phyloP scores from a whole-genome alignment of 352 stramenopile genomes.

The Phytophthora kernoviae region DNA sequence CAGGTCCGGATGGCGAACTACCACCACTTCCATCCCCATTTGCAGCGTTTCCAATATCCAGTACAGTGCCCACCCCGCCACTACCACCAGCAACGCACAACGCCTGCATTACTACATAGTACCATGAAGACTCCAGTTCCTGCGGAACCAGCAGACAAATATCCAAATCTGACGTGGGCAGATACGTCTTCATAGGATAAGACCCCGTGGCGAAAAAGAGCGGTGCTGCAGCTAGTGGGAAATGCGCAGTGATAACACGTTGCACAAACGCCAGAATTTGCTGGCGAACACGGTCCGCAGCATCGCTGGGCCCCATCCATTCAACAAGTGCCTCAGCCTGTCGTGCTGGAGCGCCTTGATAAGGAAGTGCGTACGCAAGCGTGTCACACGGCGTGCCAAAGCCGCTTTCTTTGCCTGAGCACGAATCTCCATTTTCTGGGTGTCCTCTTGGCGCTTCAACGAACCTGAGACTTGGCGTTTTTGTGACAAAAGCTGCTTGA shows the following conservation, averaged over 20 bases:
- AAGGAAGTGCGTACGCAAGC: conserved; percentile 45
- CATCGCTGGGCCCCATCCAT: conserved; percentile 65
- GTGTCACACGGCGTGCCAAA: conserved; percentile 21
- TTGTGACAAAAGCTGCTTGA: conserved; percentile 48
- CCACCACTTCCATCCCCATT: conserved; percentile 27
- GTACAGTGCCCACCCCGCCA: conserved; percentile 33
- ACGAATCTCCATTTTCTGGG: conserved; percentile 7
- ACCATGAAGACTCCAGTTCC: conserved; percentile 85
- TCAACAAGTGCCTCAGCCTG: conserved; percentile 58
- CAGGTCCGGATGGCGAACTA: conserved; percentile 21
- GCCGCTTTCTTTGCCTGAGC: conserved; percentile 26
- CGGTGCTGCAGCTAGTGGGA: conserved; percentile 45
- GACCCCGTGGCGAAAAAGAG: conserved; percentile 81
- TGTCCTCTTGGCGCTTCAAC: conserved; percentile 11
- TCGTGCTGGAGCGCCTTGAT: conserved; percentile 28
- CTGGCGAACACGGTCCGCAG: conserved; percentile 67
- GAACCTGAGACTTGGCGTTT: conserved; percentile 10
- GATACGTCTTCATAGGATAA: conserved; percentile 91
- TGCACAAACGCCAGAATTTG: conserved; percentile 73
- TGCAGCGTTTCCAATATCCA: conserved; percentile 26
- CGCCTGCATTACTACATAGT: conserved; percentile 84
- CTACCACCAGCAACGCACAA: conserved; percentile 69
- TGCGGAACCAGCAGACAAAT: conserved; percentile 83
- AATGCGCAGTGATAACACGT: conserved; percentile 60
- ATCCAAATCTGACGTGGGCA: conserved; percentile 87